Conservation (phyloP, 345 rosid species). For the Populus tremula region DNA sequence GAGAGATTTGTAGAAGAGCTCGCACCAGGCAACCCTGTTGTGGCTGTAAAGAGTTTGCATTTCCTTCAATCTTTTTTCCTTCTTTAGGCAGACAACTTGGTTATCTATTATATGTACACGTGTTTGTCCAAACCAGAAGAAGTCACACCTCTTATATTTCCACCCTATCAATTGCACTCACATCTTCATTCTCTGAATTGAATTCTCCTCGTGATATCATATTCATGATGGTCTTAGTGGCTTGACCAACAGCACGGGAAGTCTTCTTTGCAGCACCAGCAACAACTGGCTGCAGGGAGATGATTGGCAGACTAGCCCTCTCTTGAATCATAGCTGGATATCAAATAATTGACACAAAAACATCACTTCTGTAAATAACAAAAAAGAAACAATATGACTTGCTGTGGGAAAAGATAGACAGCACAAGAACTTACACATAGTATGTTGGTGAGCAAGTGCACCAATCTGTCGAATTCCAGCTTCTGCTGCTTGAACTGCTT, state of each 20-base stretch:
- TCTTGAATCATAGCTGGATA: slow-evolving; percentile 85
- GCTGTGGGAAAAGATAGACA: neutral
- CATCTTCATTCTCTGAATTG: slow-evolving; percentile 31
- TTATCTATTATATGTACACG: slow-evolving; percentile 15
- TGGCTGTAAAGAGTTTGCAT: too few relatives aligned
- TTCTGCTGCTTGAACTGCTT: slow-evolving; percentile 88
- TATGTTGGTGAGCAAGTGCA: slow-evolving; percentile 70
- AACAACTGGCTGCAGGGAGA: slow-evolving; percentile 77
- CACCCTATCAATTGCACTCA: slow-evolving; percentile 33
- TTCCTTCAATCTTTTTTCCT: too few relatives aligned
- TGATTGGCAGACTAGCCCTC: slow-evolving; percentile 74
- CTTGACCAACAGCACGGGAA: slow-evolving; percentile 71
- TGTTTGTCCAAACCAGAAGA: neutral
- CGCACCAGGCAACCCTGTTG: too few relatives aligned
- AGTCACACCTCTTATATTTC: slow-evolving; percentile 26
- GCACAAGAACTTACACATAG: slow-evolving; percentile 53
- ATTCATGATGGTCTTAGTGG: slow-evolving; percentile 65
- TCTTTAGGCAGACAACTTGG: neutral
- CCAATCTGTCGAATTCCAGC: slow-evolving; percentile 84
- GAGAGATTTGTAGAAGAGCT: too few relatives aligned
- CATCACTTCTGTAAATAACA: slow-evolving; percentile 2
- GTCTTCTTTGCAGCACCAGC: slow-evolving; percentile 79
- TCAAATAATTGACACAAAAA: slow-evolving; percentile 5
- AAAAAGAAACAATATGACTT: neutral
- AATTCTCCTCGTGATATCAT: slow-evolving; percentile 55